These are phyloP conservation scores for Pterula multifida DNA, from an alignment of 1,284 basidiomycete species.

Conservation along the genomic window DNA sequence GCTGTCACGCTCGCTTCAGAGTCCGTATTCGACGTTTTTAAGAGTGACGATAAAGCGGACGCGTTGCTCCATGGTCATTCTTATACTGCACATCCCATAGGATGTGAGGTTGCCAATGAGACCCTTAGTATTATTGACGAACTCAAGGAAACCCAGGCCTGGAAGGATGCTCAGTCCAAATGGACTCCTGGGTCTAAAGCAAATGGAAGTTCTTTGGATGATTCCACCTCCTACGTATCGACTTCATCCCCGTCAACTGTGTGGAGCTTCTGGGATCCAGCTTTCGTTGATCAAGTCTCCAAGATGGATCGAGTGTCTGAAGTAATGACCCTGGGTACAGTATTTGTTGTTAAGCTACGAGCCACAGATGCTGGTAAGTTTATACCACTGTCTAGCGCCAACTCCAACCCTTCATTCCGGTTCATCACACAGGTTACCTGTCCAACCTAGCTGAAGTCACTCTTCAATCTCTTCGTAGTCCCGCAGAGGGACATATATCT, in stretches of 20 bases:
- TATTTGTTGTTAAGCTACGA: conserved; percentile 72
- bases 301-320: conserved; percentile 48
- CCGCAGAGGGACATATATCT: conserved; percentile 17
- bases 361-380: conserved; percentile 45
- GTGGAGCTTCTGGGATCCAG: conserved; percentile 86
- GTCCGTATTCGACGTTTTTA: conserved; percentile 75
- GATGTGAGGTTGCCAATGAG: conserved; percentile 84
- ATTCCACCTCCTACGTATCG: conserved; percentile 8
- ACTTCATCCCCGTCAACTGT: conserved; percentile 16
- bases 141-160: conserved; percentile 34
- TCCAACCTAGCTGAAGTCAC: conserved; percentile 60
- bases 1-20: conserved; percentile 75
- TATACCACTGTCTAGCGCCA: conserved; percentile 1
- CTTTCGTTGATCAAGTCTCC: conserved; percentile 61
- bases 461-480: conserved; percentile 35
- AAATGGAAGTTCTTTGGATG: conserved; percentile 9
- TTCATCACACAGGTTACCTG: conserved; percentile 73
- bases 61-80: conserved; percentile 92
- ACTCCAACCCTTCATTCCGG: conserved; percentile 7
- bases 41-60: conserved; percentile 65
- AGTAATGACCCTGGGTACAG: conserved; percentile 81
- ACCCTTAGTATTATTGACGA: conserved; percentile 59
- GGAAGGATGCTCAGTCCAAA: conserved; percentile 36
- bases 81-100: conserved; percentile 87
- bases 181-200: conserved; percentile 17